Base-by-base conservation (phyloP, 306 rosid genomes). In the Glycine tomentella region DNA sequence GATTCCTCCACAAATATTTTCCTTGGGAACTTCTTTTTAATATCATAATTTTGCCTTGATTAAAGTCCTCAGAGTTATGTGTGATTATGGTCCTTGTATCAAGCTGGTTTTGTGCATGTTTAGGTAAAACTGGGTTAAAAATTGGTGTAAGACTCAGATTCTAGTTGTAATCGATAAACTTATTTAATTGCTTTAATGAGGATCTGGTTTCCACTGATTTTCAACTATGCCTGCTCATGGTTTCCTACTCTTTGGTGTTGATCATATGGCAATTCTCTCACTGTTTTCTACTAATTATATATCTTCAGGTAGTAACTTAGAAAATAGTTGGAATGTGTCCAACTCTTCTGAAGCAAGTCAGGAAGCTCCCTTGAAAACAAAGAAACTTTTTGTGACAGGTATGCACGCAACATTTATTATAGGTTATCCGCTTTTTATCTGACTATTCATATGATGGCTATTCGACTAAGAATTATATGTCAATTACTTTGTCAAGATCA, bases 371-470 rank as follows among this genome's bases (percentile, higher is more conserved):
- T 9, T 84, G 71, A 62, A 78, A 74, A 84, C 90, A 16, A 87
- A 84, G 82, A 84, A 84, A 48, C 87, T 87, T 84, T 87, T 87
- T 81, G 87, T 84, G 69, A 87, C 90, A 81, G 87, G 90, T 87
- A 77, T 25, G 44, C 73, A 68, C 20, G 4, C 11, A 10, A 76
- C 46, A 52, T 25, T 68, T 62, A 57, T 69, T 81, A 38, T 81
- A 63, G 14, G 59, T 69, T 61, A 40, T 1, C 31, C 31, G 2
- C 31, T 25, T 25, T 25, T 1, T 25, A 25, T 45, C 40, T 67
- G 38, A 31, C 6, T 20, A 6, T 57, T 80, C 79, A 53, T 52
- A 13, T 69, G 81, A 11, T 38, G 20, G 59, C 8, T 81, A 13
- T 63, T 70, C 7, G 48, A 9, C 66, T 13, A 42, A 56, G 64